A percentile compares a stretch with the other conserved stretches of the same genome.
These are phyloP conservation scores for Erythrobasidium yunnanense DNA, from an alignment of 768 basidiomycete species.

Conservation along the genomic window DNA sequence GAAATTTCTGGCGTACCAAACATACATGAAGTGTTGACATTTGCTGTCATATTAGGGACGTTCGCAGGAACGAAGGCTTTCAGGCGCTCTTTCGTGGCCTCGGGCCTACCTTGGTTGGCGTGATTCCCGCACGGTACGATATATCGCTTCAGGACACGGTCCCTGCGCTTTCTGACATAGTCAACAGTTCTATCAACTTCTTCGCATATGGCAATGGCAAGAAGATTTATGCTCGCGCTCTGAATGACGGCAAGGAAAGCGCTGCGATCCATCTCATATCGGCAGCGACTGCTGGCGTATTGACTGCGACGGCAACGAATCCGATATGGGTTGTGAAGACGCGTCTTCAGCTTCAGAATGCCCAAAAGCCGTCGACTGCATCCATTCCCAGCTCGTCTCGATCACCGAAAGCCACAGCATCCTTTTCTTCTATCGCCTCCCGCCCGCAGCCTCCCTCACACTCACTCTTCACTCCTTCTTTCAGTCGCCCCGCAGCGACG, in stretches of 20 bases:
- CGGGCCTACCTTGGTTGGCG: constrained; percentile 86
- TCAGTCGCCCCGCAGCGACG: constrained; percentile 5
- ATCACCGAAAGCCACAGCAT: too few species aligned
- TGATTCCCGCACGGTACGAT: constrained; percentile 66
- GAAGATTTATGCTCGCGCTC: constrained; percentile 68
- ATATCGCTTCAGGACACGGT: not conserved
- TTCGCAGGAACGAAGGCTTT: constrained; percentile 76
- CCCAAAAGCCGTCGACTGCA: constrained; percentile 39
- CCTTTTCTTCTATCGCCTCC: too few species aligned
- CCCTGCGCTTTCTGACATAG: not conserved
- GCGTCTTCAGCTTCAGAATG: constrained; percentile 61
- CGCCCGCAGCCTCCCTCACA: too few species aligned
- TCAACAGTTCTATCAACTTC: constrained; percentile 71
- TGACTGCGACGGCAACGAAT: constrained; percentile 82
- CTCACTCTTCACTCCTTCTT: constrained; percentile 31
- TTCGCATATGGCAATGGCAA: constrained; percentile 97
- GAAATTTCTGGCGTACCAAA: not conserved
- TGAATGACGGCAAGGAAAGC: constrained; percentile 66
- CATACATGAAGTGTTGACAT: not conserved
- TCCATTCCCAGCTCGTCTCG: not conserved
- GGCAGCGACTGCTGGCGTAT: constrained; percentile 73
- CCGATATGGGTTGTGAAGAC: constrained; percentile 99
- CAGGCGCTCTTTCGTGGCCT: constrained; percentile 87
- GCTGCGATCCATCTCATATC: constrained; percentile 72
- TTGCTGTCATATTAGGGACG: constrained; percentile 44